Conservation (phyloP, 2,329 filamentous ascomycete genomes). For the Apiospora aurea region DNA sequence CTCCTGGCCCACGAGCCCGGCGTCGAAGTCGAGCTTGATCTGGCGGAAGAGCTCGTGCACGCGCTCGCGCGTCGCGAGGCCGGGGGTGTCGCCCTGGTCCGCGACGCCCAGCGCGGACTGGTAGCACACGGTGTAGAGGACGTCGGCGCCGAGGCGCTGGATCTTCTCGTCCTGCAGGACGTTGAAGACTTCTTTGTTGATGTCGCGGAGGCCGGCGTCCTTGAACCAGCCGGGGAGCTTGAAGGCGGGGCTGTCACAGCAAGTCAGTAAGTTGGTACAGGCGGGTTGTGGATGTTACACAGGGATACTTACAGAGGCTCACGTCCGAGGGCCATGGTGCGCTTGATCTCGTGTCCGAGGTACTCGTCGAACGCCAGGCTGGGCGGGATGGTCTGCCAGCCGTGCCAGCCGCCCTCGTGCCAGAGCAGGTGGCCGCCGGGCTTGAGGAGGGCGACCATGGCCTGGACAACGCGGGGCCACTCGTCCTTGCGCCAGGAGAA, state of each 20-base stretch:
- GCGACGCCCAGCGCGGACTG: constrained; percentile 14
- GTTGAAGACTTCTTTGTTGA: constrained; percentile 15
- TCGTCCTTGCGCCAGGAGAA: constrained; percentile 32
- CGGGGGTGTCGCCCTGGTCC: constrained; percentile 7
- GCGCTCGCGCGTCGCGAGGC: background rate
- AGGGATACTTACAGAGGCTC: constrained; percentile 19
- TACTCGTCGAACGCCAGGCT: constrained; percentile 14
- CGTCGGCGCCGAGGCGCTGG: constrained; percentile 13
- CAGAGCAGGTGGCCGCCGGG: constrained; percentile 34
- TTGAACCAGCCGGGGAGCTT: constrained; percentile 21
- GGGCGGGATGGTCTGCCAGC: constrained; percentile 22
- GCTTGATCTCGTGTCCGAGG: constrained; percentile 11
- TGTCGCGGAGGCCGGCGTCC: constrained; percentile 7
- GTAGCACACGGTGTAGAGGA: constrained; percentile 14
- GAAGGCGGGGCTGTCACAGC: constrained; percentile 5
- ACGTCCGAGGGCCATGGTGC: constrained; percentile 19
- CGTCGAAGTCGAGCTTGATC: constrained; percentile 12
- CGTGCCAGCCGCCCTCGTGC: constrained; percentile 27
- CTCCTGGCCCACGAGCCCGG: constrained; percentile 3
- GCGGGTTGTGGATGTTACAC: too few relatives aligned
- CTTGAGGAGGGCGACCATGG: constrained; percentile 34
- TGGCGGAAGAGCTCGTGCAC: constrained; percentile 5
- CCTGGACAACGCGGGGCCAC: constrained; percentile 28
- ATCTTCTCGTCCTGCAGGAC: constrained; percentile 13
- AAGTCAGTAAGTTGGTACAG: too few relatives aligned